Conservation (phyloP, 306 rosid species). For the Cicer yamashitae region DNA sequence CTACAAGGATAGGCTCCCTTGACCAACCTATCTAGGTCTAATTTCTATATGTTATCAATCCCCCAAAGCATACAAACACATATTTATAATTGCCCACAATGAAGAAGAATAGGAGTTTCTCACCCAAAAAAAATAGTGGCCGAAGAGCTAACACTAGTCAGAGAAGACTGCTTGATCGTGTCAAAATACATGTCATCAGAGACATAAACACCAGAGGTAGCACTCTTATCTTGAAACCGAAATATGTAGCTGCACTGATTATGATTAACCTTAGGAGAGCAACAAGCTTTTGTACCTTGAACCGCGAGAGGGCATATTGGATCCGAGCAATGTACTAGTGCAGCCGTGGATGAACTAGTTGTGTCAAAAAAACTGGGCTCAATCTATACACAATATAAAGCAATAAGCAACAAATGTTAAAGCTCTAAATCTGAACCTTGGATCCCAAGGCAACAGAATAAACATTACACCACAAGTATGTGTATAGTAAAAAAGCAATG, state of each 20-base stretch:
- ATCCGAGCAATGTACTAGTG: too few species aligned
- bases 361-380: too few species aligned
- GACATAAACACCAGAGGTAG: slow-evolving; percentile 79
- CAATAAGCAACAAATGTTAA: too few species aligned
- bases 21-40: slow-evolving; percentile 32
- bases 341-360: too few species aligned
- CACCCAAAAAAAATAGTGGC: slow-evolving; percentile 85
- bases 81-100: neutral
- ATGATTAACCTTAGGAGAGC: too few species aligned
- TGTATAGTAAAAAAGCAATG: too few species aligned
- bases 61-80: neutral
- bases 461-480: too few species aligned
- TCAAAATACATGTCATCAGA: slow-evolving; percentile 73
- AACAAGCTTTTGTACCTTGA: too few species aligned
- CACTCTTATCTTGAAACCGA: slow-evolving; percentile 87
- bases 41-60: neutral
- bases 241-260: slow-evolving; percentile 74
- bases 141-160: slow-evolving; percentile 57
- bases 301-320: too few species aligned
- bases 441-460: too few species aligned
- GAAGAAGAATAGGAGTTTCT: slow-evolving; percentile 45
- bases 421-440: too few species aligned
- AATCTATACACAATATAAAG: too few species aligned
- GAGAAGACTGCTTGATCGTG: slow-evolving; percentile 73
- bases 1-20: neutral